These are phyloP conservation scores for Fomitopsis palustris DNA, from an alignment of 1,284 basidiomycete genomes.

Conservation along the genomic window DNA sequence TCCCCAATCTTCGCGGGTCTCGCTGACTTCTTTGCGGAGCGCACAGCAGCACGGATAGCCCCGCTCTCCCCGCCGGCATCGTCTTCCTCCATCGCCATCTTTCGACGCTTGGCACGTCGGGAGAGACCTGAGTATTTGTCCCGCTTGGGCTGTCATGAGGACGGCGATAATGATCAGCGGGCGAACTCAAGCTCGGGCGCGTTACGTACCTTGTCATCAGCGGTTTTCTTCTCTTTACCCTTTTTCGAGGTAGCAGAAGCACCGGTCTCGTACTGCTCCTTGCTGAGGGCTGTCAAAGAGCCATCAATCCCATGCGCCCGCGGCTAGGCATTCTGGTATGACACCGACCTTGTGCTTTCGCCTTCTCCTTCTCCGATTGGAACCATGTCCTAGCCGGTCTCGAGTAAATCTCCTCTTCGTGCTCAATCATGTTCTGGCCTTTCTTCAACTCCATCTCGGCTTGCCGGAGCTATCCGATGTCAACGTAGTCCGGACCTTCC, in stretches of 20 bases:
- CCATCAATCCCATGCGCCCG: constrained; percentile 2
- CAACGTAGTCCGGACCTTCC: constrained; percentile 7
- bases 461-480: constrained; percentile 57
- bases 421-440: constrained; percentile 94
- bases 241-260: constrained; percentile 26
- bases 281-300: constrained; percentile 58
- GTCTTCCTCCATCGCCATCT: constrained; percentile 81
- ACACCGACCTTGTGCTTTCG: constrained; percentile 68
- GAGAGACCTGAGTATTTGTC: constrained; percentile 83
- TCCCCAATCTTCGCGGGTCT: constrained; percentile 55
- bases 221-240: constrained; percentile 20
- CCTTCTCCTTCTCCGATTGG: constrained; percentile 86
- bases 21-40: constrained; percentile 78
- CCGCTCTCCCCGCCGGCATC: constrained; percentile 52
- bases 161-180: constrained; percentile 6
- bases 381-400: constrained; percentile 98
- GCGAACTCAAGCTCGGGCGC: constrained; percentile 3
- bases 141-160: constrained; percentile 53
- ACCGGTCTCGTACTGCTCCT: constrained; percentile 65
- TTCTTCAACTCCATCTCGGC: constrained; percentile 98
- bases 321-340: constrained; percentile 5
- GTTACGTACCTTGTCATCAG: constrained; percentile 30
- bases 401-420: constrained; percentile 92
- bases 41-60: constrained; percentile 71
- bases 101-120: constrained; percentile 79